Evolutionary conservation across 805 yeast genomes (phyloP).

Genomic region (Pichia rugopelliculosa): DNA sequence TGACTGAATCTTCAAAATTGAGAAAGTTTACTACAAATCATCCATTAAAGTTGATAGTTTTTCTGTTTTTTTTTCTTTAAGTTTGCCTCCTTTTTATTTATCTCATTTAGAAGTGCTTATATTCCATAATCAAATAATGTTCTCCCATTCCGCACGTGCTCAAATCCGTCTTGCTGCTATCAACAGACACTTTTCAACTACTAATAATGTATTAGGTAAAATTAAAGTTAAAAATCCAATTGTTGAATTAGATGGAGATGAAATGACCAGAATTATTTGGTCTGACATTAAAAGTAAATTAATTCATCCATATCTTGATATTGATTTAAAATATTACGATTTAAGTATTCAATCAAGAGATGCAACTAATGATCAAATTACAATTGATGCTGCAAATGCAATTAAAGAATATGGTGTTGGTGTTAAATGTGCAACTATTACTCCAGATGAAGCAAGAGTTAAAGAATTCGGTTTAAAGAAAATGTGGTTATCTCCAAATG

Average conservation of each 20-base stretch:
- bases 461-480: conserved; percentile 64
- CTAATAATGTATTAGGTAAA: conserved; percentile 34
- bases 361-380: conserved; percentile 62
- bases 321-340: conserved; percentile 72
- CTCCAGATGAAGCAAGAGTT: conserved; percentile 77
- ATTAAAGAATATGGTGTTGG: conserved; percentile 71
- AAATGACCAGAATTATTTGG: conserved; percentile 85
- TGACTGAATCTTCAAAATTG: too few relatives aligned
- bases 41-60: too few relatives aligned
- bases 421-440: conserved; percentile 78
- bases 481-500: conserved; percentile 85
- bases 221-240: conserved; percentile 66
- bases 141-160: conserved; percentile 6
- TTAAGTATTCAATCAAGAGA: conserved; percentile 64
- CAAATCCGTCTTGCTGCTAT: conserved; percentile 8
- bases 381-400: conserved; percentile 74
- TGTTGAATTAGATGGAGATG: conserved; percentile 80
- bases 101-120: too few relatives aligned
- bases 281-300: conserved; percentile 60
- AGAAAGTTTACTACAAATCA: too few relatives aligned
- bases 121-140: conserved; percentile 1
- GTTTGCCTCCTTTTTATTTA: not conserved
- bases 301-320: conserved; percentile 60
- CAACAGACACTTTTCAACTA: conserved; percentile 20
- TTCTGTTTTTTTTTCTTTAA: not conserved